These are phyloP conservation scores for Chlamydomonas schloesseri DNA, from an alignment of 139 green algal species.

Conservation along the genomic window DNA sequence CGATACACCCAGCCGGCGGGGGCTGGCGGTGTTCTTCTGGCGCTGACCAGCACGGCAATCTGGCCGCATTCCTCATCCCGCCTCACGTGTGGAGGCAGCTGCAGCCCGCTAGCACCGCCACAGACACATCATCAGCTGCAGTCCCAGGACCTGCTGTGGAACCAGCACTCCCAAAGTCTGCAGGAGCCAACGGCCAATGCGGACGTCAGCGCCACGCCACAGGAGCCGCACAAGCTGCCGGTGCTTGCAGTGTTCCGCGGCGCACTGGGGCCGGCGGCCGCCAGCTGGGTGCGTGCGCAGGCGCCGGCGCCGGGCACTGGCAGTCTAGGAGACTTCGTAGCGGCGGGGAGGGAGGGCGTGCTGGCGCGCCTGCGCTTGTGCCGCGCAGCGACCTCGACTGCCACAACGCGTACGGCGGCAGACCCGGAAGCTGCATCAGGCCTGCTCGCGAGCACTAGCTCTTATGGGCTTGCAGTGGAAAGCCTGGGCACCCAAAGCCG, in stretches of 20 bases:
- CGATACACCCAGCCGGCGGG: too few species aligned
- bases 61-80: conserved; percentile 31
- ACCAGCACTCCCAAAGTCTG: too few species aligned
- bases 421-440: too few species aligned
- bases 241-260: conserved; percentile 6
- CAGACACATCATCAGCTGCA: not conserved
- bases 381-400: too few species aligned
- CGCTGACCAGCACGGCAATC: conserved; percentile 45
- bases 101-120: not conserved
- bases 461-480: not conserved
- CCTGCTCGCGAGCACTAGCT: not conserved
- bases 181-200: too few species aligned
- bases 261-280: not conserved
- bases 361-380: not conserved
- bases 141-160: not conserved
- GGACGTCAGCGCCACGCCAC: not conserved
- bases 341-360: conserved; percentile 24
- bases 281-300: conserved; percentile 27
- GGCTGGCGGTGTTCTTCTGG: conserved; percentile 5
- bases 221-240: not conserved
- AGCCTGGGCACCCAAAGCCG: conserved; percentile 8
- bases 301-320: not conserved
- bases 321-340: not conserved
- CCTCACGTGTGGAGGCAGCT: not conserved
- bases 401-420: too few species aligned